Base-by-base conservation (phyloP, 768 basidiomycete genomes). In the Pisolithus marmoratus region DNA sequence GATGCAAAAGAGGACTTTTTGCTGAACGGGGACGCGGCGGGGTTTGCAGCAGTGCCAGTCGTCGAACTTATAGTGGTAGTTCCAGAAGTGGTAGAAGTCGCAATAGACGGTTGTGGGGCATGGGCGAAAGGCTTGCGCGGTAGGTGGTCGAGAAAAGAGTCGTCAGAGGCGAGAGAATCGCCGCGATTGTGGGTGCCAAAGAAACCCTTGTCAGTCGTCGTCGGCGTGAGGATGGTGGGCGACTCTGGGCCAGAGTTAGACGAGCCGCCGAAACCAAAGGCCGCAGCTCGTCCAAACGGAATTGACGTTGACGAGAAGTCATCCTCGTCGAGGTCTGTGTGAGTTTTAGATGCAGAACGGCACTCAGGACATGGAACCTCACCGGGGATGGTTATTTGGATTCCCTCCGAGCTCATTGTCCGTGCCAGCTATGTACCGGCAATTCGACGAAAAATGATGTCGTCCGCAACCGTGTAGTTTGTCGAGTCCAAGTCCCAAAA, bases 1-100 rank as follows among this genome's bases (percentile, higher is more conserved):
- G 88, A 91, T 2, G 90, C 90, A 54, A 93, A 91, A 0, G 90
- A 92, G 3, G 86, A 67, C 60, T 93, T 93, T 72, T 89, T 90
- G 40, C 81, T 72, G 62, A 90, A 87, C 1, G 81, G 74, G n/a
- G 81, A 69, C 41, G 60, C 56, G 34, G 46, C 49, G 8, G 59
- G 34, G 23, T 49, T 51, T 2, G 41, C 19, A n/a, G 41, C 19
- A 8, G 41, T 15, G n/a, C 34, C n/a, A 12, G 45, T 53, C 24
- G 55, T 48, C 27, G 29, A 11, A 43, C 36, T 51, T 24, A 63
- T 65, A 0, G 41, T 48, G 3, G 59, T 51, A 0, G 63, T 48
- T 38, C 26, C 46, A 23, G 46, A 22, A 11, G 46, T 67, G 43
- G 69, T 60, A 1, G 80, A 74, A 1, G 77, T 78, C 26, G 80